Conservation (phyloP, 257 asterid genomes). For the Capsicum rhomboideum region DNA sequence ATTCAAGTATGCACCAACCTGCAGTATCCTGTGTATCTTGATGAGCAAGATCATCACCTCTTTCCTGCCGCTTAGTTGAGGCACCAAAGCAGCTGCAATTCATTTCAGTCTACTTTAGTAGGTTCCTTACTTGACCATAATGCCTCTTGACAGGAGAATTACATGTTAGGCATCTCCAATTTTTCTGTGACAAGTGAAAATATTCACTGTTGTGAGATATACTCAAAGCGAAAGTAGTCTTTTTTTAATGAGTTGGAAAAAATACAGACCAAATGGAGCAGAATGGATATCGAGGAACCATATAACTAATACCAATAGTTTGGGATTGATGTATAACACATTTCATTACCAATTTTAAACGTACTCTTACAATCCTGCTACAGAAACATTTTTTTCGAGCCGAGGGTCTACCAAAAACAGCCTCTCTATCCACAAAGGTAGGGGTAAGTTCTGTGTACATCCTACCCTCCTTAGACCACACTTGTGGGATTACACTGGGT, state of each 20-base stretch:
- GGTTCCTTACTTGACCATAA: not conserved
- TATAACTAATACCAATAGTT: not conserved
- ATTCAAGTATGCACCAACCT: slow-evolving; percentile 31
- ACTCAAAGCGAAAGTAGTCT: not conserved
- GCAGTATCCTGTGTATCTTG: slow-evolving; percentile 31
- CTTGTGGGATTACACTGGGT: not conserved
- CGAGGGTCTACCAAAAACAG: not conserved
- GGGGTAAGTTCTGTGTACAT: not conserved
- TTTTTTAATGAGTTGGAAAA: not conserved
- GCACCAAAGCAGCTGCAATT: slow-evolving; percentile 65
- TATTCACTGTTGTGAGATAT: not conserved
- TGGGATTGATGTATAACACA: not conserved
- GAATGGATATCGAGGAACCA: not conserved
- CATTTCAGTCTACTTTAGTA: slow-evolving; percentile 32
- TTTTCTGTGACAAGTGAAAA: not conserved
- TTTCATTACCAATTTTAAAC: not conserved
- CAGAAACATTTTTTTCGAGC: not conserved
- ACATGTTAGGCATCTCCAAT: not conserved
- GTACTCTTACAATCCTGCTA: not conserved
- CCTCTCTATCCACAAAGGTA: not conserved
- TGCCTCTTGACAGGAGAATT: not conserved
- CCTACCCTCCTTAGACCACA: not conserved
- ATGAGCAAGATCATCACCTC: slow-evolving; percentile 19
- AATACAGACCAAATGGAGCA: not conserved
- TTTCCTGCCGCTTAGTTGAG: slow-evolving; percentile 13